These are phyloP conservation scores for Phytopythium montanum DNA, from an alignment of 352 stramenopile genomes.

Conservation along the genomic window DNA sequence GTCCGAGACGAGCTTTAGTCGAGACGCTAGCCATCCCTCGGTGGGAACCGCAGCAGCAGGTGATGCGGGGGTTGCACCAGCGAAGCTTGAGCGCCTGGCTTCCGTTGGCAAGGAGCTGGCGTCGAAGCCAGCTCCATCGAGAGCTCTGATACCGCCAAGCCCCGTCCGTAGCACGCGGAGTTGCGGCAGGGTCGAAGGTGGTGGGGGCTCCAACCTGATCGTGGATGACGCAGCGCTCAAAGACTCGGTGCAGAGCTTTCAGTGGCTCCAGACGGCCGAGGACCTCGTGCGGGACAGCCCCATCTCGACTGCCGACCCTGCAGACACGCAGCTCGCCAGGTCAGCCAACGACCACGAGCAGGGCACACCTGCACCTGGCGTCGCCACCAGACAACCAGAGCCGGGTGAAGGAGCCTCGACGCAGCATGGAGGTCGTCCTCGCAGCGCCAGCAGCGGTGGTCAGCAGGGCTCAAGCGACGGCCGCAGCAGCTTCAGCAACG, in stretches of 20 bases:
- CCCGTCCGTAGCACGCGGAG: not conserved
- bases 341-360: not conserved
- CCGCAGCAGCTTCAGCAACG: not conserved
- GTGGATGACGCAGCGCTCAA: not conserved
- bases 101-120: not conserved
- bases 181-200: not conserved
- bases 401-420: no score
- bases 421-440: not conserved
- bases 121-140: not conserved
- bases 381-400: no score
- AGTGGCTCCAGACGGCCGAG: slow-evolving; percentile 1
- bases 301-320: not conserved
- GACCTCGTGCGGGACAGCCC: not conserved
- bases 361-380: no score
- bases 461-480: not conserved
- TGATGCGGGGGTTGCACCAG: not conserved
- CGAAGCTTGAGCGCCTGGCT: not conserved
- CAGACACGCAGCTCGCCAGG: not conserved
- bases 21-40: not conserved
- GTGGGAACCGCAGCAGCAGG: not conserved
- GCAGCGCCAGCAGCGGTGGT: not conserved
- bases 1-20: not conserved
- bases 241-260: not conserved
- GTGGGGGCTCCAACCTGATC: not conserved
- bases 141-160: not conserved